Conservation (phyloP, 495 filamentous ascomycete genomes). For the Xylaria venustula region DNA sequence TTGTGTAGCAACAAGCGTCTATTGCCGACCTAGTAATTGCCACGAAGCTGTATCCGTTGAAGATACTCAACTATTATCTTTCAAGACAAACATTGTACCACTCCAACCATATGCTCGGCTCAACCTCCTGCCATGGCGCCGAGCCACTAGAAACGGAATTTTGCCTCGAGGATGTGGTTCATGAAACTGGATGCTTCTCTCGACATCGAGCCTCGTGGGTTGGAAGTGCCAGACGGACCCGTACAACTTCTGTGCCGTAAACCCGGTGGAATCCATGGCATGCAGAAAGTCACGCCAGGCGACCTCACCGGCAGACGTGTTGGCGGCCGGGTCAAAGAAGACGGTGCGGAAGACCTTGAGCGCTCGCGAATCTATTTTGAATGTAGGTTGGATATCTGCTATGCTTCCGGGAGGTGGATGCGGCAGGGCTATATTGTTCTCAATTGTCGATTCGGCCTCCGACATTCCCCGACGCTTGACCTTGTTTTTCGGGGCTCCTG, state of each 20-base stretch:
- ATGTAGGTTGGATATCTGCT: conserved; percentile 20
- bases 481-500: conserved; percentile 26
- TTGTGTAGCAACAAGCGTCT: too few relatives aligned
- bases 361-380: conserved; percentile 44
- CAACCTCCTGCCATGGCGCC: conserved; percentile 44
- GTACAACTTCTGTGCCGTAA: conserved; percentile 48
- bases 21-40: too few relatives aligned
- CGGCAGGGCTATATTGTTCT: conserved; percentile 1
- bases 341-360: conserved; percentile 47
- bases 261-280: conserved; percentile 49
- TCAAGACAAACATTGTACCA: conserved; percentile 6
- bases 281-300: conserved; percentile 51
- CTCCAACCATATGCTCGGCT: conserved; percentile 44
- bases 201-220: conserved; percentile 35
- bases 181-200: conserved; percentile 52
- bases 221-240: conserved; percentile 55
- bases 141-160: conserved; percentile 39
- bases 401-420: background rate
- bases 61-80: background rate
- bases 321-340: conserved; percentile 36
- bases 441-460: background rate
- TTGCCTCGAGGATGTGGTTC: conserved; percentile 52
- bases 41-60: too few relatives aligned
- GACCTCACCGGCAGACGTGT: conserved; percentile 40
- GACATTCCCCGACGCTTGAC: conserved; percentile 41